phyloP scores from a whole-genome alignment of 164 flowering plant genomes.

The Euptelea pleiosperma region DNA sequence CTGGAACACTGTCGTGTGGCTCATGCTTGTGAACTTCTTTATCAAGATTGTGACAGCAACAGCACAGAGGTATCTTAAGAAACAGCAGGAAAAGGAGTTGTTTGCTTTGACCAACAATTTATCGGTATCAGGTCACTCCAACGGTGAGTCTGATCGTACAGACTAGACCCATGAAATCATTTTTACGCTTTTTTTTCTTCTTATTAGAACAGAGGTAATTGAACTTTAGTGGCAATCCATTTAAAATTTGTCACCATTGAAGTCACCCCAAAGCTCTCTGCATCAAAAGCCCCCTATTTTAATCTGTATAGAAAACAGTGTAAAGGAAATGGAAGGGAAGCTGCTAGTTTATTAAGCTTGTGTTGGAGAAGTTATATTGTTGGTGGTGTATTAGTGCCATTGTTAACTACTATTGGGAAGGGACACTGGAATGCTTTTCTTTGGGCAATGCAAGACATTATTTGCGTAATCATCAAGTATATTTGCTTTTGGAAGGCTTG shows the following conservation, averaged over 20 bases:
- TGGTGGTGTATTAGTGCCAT: too few relatives aligned
- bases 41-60: slow-evolving; percentile 74
- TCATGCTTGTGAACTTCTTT: slow-evolving; percentile 85
- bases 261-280: slow-evolving; percentile 15
- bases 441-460: too few relatives aligned
- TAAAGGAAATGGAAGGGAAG: background rate
- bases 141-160: slow-evolving; percentile 6
- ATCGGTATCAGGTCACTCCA: slow-evolving; percentile 17
- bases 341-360: slow-evolving; percentile 12
- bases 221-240: too few relatives aligned
- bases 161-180: background rate
- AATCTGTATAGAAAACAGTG: slow-evolving; percentile 15
- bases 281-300: slow-evolving; percentile 8
- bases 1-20: slow-evolving; percentile 87
- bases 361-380: slow-evolving; percentile 13
- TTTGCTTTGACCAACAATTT: slow-evolving; percentile 32
- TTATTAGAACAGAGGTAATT: background rate
- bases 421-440: too few relatives aligned
- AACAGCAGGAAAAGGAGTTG: slow-evolving; percentile 66
- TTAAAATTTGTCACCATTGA: slow-evolving; percentile 6
- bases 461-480: too few relatives aligned
- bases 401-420: too few relatives aligned
- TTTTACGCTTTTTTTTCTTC: too few relatives aligned
- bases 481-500: too few relatives aligned
- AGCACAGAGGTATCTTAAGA: slow-evolving; percentile 70